Conservation (phyloP, 106 monocot genomes). For the Dactylorhiza incarnata region DNA sequence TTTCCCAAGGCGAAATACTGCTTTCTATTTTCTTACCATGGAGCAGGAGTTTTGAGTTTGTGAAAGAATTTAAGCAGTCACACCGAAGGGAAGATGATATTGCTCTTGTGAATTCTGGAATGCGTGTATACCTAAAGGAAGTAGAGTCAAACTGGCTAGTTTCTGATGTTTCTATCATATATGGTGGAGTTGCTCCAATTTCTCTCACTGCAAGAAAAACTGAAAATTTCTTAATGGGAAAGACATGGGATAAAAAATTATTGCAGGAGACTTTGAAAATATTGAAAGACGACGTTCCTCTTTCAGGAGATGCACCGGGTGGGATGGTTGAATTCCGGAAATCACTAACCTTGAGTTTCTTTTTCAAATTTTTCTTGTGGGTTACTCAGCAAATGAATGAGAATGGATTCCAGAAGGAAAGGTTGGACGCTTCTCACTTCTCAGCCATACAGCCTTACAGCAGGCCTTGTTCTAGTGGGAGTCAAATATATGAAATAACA, state of each 20-base stretch:
- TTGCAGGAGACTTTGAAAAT: slow-evolving; percentile 44
- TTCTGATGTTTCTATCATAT: slow-evolving; percentile 71
- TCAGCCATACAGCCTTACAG: slow-evolving; percentile 60
- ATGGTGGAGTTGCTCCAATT: slow-evolving; percentile 91
- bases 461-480: slow-evolving; percentile 45
- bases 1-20: slow-evolving; percentile 59
- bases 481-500: slow-evolving; percentile 56
- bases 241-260: slow-evolving; percentile 56
- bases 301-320: slow-evolving; percentile 83
- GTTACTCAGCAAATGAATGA: slow-evolving; percentile 60
- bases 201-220: slow-evolving; percentile 56
- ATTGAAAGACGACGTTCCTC: slow-evolving; percentile 62
- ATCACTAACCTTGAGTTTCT: slow-evolving; percentile 93
- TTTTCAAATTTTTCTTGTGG: slow-evolving; percentile 92
- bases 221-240: slow-evolving; percentile 47
- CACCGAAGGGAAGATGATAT: slow-evolving; percentile 99
- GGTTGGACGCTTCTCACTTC: slow-evolving; percentile 20
- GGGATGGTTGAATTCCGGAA: slow-evolving; percentile 97
- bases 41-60: slow-evolving; percentile 77
- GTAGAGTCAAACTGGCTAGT: slow-evolving; percentile 39
- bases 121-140: slow-evolving; percentile 62
- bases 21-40: slow-evolving; percentile 80
- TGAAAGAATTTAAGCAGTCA: slow-evolving; percentile 96
- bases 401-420: slow-evolving; percentile 25
- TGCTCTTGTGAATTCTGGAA: slow-evolving; percentile 97